Evolutionary conservation across 2,329 filamentous ascomycete genomes (phyloP).

Genomic region (Daldinia sp.): DNA sequence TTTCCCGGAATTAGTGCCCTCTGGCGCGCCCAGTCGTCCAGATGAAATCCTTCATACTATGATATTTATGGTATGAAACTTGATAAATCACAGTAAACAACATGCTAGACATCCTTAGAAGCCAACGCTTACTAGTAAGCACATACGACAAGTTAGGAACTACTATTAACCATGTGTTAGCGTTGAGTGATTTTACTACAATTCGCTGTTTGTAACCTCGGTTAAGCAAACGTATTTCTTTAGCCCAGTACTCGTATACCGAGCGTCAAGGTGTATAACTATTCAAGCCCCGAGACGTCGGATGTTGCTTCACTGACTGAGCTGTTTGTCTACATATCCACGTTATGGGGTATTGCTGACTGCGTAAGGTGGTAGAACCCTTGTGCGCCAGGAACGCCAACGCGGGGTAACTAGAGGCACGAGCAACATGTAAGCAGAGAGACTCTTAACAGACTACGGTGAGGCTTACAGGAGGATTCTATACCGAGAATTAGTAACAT

Average conservation of each 20-base stretch:
- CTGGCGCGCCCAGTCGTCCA: slow-evolving; percentile 29
- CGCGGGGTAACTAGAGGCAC: not conserved
- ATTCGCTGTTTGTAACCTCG: not conserved
- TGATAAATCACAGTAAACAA: too few species aligned
- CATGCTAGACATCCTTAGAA: too few species aligned
- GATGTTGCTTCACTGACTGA: not conserved
- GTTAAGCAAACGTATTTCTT: not conserved
- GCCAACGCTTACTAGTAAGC: too few species aligned
- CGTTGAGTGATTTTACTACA: not conserved
- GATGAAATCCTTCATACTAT: too few species aligned
- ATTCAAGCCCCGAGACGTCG: not conserved
- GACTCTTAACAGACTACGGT: too few species aligned
- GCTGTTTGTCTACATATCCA: too few species aligned
- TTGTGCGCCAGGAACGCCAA: not conserved
- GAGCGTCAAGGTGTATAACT: not conserved
- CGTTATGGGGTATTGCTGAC: not conserved
- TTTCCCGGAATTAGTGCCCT: slow-evolving; percentile 33
- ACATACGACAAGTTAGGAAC: not conserved
- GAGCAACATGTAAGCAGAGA: too few species aligned
- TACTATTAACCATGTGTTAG: not conserved
- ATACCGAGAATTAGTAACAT: not conserved
- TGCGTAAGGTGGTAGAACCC: not conserved
- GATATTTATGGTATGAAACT: too few species aligned
- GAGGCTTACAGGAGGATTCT: too few species aligned
- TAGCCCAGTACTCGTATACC: not conserved